Conservation (phyloP, 177 flowering plant genomes). For the Telopea speciosissima region DNA sequence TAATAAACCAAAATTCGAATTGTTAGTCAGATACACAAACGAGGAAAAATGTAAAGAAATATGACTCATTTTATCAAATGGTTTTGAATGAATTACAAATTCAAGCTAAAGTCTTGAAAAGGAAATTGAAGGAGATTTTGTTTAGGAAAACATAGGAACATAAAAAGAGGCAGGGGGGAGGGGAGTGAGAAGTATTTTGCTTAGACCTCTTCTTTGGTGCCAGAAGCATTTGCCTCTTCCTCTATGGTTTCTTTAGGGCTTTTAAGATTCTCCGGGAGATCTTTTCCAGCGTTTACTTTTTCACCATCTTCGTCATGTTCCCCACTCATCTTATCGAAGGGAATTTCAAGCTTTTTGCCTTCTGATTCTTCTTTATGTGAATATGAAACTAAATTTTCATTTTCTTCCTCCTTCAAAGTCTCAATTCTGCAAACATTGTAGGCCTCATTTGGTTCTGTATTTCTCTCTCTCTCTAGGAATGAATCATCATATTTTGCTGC, state of each 20-base stretch:
- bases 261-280: constrained; percentile 3
- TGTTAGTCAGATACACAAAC: no score
- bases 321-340: background rate
- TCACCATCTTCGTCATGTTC: constrained; percentile 4
- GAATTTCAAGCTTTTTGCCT: background rate
- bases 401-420: constrained; percentile 5
- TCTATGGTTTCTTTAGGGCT: background rate
- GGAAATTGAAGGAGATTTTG: background rate
- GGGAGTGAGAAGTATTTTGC: background rate
- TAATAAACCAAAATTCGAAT: background rate
- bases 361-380: background rate
- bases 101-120: background rate
- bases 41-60: no score
- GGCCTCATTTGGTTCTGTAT: background rate
- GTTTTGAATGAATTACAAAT: no score
- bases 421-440: background rate
- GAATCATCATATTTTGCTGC: constrained; percentile 5
- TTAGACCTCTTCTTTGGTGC: constrained; percentile 9
- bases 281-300: background rate
- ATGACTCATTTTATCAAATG: no score
- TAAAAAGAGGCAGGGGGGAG: background rate
- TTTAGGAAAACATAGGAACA: background rate
- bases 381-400: background rate
- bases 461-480: constrained; percentile 10
- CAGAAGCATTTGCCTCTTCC: background rate